Conservation (phyloP, 192 early-diverging fungal genomes). For the Kickxella alabastrina region DNA sequence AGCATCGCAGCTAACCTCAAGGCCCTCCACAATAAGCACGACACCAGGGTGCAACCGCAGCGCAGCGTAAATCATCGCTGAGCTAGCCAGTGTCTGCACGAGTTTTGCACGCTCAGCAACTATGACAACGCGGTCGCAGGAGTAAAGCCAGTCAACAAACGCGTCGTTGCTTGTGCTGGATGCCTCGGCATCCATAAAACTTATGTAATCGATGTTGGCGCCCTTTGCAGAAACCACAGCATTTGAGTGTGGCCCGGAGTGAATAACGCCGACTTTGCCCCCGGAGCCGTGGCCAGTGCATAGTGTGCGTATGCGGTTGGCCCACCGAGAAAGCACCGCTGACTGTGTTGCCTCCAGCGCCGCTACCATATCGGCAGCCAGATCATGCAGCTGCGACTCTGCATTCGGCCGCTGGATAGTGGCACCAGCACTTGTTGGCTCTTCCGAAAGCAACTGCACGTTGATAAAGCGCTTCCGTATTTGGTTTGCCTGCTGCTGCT, state of each 20-base stretch:
- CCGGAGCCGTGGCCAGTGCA: neutral
- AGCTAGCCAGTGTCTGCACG: conserved; percentile 9
- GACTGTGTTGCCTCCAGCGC: conserved; percentile 4
- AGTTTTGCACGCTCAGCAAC: conserved; percentile 13
- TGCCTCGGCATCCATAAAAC: conserved; percentile 8
- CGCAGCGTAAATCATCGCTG: conserved; percentile 2
- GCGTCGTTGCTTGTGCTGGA: conserved; percentile 3
- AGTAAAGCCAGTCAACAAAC: conserved; percentile 32
- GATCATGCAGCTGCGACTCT: conserved; percentile 9
- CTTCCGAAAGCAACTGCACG: too few species aligned
- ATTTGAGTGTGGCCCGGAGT: neutral
- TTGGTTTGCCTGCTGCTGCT: conserved; percentile 17
- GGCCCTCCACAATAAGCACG: conserved; percentile 6
- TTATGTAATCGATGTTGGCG: neutral
- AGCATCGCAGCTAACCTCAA: conserved; percentile 7
- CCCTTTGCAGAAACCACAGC: neutral
- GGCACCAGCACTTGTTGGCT: too few species aligned
- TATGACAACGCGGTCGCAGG: conserved; percentile 24
- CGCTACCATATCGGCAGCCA: conserved; percentile 17
- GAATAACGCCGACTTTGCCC: conserved; percentile 14
- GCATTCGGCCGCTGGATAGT: conserved; percentile 1
- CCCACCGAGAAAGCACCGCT: conserved; percentile 18
- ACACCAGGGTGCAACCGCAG: conserved; percentile 20
- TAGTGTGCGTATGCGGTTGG: conserved; percentile 9
- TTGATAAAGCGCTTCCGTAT: neutral